Evolutionary conservation across 169 alveolate species (phyloP).

Genomic region (Sarcocystis neurona): DNA sequence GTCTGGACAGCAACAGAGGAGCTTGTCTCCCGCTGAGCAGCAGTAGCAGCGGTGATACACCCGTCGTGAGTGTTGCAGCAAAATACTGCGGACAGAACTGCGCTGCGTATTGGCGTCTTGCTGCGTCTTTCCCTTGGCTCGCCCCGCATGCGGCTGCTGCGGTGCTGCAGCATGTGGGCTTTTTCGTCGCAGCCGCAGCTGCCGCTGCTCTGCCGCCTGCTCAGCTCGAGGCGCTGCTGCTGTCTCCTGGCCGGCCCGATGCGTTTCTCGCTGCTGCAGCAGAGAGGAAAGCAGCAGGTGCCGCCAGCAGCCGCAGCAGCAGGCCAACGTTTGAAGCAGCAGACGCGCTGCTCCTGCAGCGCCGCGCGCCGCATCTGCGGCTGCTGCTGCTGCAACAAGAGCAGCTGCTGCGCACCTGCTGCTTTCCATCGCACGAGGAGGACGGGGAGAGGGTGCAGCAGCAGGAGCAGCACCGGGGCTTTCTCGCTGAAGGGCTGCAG

Average conservation of each 20-base stretch:
- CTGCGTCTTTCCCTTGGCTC: slow-evolving; percentile 4
- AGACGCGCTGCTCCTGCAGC: slow-evolving; percentile 37
- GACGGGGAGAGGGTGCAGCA: not conserved
- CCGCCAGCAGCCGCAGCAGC: slow-evolving; percentile 5
- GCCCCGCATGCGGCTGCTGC: slow-evolving; percentile 20
- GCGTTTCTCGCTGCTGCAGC: not conserved
- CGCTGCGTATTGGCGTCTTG: slow-evolving; percentile 8
- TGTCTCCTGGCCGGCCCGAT: not conserved
- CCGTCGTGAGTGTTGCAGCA: slow-evolving; percentile 24
- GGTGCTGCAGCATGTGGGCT: slow-evolving; percentile 7
- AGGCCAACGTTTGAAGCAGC: not conserved
- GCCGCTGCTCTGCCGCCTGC: slow-evolving; percentile 30
- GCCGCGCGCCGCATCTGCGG: slow-evolving; percentile 29
- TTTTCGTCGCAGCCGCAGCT: slow-evolving; percentile 44
- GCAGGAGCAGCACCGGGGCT: not conserved
- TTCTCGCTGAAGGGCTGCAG: not conserved
- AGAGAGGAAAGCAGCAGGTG: not conserved
- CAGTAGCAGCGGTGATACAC: not conserved
- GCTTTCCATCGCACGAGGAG: not conserved
- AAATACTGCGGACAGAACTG: not conserved
- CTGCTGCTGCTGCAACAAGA: slow-evolving; percentile 15
- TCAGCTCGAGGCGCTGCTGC: not conserved
- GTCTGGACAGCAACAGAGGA: not conserved
- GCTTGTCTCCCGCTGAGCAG: not conserved
- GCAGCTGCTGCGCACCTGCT: not conserved